Evolutionary conservation across 768 basidiomycete species (phyloP).

Genomic region (Mycena haematopus): DNA sequence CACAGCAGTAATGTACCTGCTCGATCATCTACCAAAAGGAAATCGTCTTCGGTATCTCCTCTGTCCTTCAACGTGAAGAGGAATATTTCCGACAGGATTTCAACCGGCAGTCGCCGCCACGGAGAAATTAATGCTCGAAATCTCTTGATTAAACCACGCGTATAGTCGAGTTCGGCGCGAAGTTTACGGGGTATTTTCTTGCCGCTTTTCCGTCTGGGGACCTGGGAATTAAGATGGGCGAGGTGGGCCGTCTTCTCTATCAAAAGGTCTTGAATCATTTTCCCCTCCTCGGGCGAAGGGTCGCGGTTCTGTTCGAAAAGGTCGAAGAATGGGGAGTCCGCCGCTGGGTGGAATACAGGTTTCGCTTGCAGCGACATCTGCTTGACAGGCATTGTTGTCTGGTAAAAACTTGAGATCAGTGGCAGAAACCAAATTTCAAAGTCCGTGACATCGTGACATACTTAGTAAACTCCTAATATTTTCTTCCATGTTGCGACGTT

Average conservation of each 20-base stretch:
- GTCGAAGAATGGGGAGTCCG: constrained; percentile 17
- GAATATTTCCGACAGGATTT: constrained; percentile 20
- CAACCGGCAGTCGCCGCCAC: constrained; percentile 20
- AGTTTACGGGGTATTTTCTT: constrained; percentile 22
- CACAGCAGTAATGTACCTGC: constrained; percentile 16
- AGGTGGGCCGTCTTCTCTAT: constrained; percentile 15
- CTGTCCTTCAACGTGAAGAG: constrained; percentile 4
- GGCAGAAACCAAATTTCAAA: too few relatives aligned
- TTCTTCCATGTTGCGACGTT: constrained; percentile 13
- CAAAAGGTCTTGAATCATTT: constrained; percentile 11
- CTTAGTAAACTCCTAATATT: too few relatives aligned
- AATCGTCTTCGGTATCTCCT: neutral
- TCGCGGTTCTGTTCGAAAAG: constrained; percentile 8
- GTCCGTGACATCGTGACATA: too few relatives aligned
- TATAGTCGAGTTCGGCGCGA: constrained; percentile 18
- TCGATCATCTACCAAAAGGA: constrained; percentile 17
- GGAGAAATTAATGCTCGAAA: constrained; percentile 22
- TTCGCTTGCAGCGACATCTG: neutral
- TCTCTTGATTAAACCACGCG: constrained; percentile 17
- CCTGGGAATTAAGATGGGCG: constrained; percentile 16
- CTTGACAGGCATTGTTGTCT: neutral
- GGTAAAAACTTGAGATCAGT: too few relatives aligned
- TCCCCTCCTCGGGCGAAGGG: constrained; percentile 15
- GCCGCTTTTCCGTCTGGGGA: constrained; percentile 12
- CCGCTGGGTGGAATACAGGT: neutral